Evolutionary conservation across 208 protist genomes (phyloP).

Genomic region (Leishmania lainsoni): DNA sequence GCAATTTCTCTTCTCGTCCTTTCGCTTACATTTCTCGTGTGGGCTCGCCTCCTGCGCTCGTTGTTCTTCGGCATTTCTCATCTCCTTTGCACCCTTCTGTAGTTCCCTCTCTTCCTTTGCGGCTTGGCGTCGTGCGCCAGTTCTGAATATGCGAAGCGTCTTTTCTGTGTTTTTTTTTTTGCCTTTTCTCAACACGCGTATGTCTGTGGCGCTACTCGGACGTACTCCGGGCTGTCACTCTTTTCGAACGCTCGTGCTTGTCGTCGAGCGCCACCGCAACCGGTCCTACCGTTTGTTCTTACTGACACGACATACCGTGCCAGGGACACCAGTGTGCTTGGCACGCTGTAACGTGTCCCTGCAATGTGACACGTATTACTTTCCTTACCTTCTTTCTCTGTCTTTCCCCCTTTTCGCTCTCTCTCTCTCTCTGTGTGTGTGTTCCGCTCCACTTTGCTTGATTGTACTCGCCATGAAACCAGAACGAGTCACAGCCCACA

Average conservation of each 20-base stretch:
- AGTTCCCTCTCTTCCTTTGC: background rate
- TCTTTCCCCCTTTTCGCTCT: no score
- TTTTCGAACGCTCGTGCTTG: background rate
- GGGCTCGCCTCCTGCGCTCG: background rate
- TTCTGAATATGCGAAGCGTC: background rate
- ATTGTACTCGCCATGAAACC: background rate
- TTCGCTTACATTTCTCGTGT: conserved; percentile 6
- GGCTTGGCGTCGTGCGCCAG: background rate
- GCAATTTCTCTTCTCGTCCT: background rate
- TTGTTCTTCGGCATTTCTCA: background rate
- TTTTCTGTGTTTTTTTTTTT: background rate
- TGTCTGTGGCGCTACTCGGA: background rate
- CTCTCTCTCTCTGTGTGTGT: background rate
- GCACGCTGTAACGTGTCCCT: background rate
- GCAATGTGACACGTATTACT: background rate
- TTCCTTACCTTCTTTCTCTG: background rate
- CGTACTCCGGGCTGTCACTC: background rate
- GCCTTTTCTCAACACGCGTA: background rate
- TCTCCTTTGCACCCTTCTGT: background rate
- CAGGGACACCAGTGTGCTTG: background rate
- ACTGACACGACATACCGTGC: background rate
- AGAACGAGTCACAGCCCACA: conserved; percentile 7
- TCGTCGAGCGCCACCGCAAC: background rate
- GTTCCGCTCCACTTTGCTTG: background rate
- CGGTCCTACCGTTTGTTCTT: background rate